A percentile compares a stretch with the other conserved stretches of the same genome.
These are phyloP conservation scores for Inga laurina DNA, from an alignment of 306 rosid genomes.

Conservation along the genomic window DNA sequence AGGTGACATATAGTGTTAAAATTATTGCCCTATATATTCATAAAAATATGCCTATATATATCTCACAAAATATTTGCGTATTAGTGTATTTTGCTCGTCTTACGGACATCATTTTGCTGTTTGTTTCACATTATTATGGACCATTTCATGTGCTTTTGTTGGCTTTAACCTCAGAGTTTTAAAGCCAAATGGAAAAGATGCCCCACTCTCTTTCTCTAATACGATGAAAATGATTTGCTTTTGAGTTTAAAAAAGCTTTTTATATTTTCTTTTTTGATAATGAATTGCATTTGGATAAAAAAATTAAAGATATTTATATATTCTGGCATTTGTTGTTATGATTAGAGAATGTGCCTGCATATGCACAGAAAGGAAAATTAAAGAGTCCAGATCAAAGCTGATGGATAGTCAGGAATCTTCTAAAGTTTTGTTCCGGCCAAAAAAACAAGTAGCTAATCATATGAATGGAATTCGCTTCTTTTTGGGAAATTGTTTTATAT, in stretches of 20 bases:
- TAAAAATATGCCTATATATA: background rate
- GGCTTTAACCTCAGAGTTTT: conserved; percentile 16
- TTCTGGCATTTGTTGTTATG: background rate
- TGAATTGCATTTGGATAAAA: background rate
- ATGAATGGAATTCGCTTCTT: background rate
- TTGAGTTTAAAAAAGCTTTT: background rate
- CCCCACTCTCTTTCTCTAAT: background rate
- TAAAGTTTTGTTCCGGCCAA: conserved; percentile 3
- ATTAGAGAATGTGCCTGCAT: conserved; percentile 16
- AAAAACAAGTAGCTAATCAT: conserved; percentile 18
- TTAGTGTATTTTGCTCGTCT: conserved; percentile 21
- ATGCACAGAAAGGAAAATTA: conserved; percentile 10
- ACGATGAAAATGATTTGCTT: background rate
- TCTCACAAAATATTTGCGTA: conserved; percentile 4
- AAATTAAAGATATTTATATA: background rate
- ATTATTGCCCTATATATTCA: background rate
- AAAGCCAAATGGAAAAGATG: background rate
- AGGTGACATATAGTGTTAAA: background rate
- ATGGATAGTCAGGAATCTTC: conserved; percentile 16
- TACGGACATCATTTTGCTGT: conserved; percentile 28
- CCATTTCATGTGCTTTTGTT: conserved; percentile 27
- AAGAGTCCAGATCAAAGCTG: conserved; percentile 1
- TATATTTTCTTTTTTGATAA: background rate
- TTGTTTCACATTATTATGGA: conserved; percentile 22
- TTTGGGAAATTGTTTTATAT: background rate